Percentiles rank a stretch among this genome's conserved stretches.
Evolutionary conservation across 2,329 filamentous ascomycete species (phyloP).

Genomic region (Alternaria hordeiaustralica): DNA sequence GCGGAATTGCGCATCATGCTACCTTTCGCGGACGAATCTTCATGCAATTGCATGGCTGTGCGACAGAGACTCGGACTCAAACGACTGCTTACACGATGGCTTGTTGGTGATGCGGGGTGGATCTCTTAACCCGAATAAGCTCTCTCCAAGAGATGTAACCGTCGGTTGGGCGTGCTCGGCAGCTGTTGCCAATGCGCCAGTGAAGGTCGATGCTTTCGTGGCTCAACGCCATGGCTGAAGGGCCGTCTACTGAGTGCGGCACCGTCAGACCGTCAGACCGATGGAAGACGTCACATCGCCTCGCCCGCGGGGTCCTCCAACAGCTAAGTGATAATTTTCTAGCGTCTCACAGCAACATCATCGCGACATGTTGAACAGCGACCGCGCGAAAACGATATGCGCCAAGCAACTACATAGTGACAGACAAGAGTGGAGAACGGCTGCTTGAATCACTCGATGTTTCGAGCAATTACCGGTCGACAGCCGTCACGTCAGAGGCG

Average conservation of each 20-base stretch:
- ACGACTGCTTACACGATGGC: not conserved
- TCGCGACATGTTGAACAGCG: constrained; percentile 6
- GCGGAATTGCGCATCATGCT: constrained; percentile 7
- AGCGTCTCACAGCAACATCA: constrained; percentile 3
- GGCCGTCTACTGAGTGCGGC: not conserved
- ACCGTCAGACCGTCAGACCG: not conserved
- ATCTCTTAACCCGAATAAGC: constrained; percentile 15
- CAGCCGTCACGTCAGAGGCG: not conserved
- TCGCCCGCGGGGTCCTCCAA: constrained; percentile 16
- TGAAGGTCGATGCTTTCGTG: constrained; percentile 16
- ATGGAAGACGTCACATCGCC: constrained; percentile 16
- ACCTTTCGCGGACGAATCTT: constrained; percentile 1
- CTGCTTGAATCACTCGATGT: constrained; percentile 23
- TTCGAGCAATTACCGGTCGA: constrained; percentile 11
- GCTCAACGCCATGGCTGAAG: constrained; percentile 15
- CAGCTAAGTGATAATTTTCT: constrained; percentile 5
- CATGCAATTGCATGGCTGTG: not conserved
- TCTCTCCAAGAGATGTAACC: constrained; percentile 8
- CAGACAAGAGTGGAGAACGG: not conserved
- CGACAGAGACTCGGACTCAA: not conserved
- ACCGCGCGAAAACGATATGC: constrained; percentile 5
- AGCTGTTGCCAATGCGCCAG: constrained; percentile 9
- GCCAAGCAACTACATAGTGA: not conserved
- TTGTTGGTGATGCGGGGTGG: constrained; percentile 1
- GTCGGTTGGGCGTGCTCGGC: constrained; percentile 11